A percentile compares a stretch with the other conserved stretches of the same genome.
These are phyloP conservation scores for Dimargaris cristalligena DNA, from an alignment of 192 early-diverging fungal genomes.

Conservation along the genomic window DNA sequence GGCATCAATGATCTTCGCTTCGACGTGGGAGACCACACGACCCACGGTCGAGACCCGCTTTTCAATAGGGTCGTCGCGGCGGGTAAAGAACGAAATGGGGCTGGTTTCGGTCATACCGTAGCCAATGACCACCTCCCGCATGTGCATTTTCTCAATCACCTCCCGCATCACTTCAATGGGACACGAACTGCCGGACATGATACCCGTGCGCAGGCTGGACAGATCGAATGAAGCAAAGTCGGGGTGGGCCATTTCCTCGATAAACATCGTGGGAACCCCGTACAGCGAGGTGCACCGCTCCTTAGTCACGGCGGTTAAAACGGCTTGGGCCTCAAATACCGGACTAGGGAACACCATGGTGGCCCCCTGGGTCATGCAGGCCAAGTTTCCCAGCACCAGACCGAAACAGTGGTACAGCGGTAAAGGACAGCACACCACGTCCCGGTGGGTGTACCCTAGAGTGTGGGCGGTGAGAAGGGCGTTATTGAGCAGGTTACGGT, in stretches of 20 bases:
- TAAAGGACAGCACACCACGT: conserved; percentile 26
- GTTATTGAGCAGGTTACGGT: conserved; percentile 32
- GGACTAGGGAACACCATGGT: conserved; percentile 24
- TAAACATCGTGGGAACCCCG: conserved; percentile 29
- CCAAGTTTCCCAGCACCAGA: conserved; percentile 27
- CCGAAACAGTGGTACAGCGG: conserved; percentile 39
- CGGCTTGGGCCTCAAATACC: conserved; percentile 23
- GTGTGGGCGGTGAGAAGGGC: conserved; percentile 22
- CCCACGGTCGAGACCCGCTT: conserved; percentile 21
- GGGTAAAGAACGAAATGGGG: conserved; percentile 6
- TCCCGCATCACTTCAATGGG: conserved; percentile 31
- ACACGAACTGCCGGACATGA: conserved; percentile 28
- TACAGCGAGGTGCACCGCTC: conserved; percentile 25
- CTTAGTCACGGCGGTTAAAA: conserved; percentile 20
- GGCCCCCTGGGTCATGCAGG: conserved; percentile 25
- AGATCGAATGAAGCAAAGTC: conserved; percentile 23
- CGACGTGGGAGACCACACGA: conserved; percentile 23
- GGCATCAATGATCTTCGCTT: conserved; percentile 29
- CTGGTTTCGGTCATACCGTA: conserved; percentile 47
- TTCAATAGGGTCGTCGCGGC: conserved; percentile 13
- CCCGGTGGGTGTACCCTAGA: conserved; percentile 21
- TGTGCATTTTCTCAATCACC: conserved; percentile 24
- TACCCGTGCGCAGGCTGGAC: conserved; percentile 23
- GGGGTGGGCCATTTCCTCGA: conserved; percentile 24
- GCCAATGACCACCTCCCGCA: conserved; percentile 31